Evolutionary conservation across 805 yeast genomes (phyloP), one percentile per base, ranked within the genome.

Genomic region (Phaffomyces antillensis): DNA sequence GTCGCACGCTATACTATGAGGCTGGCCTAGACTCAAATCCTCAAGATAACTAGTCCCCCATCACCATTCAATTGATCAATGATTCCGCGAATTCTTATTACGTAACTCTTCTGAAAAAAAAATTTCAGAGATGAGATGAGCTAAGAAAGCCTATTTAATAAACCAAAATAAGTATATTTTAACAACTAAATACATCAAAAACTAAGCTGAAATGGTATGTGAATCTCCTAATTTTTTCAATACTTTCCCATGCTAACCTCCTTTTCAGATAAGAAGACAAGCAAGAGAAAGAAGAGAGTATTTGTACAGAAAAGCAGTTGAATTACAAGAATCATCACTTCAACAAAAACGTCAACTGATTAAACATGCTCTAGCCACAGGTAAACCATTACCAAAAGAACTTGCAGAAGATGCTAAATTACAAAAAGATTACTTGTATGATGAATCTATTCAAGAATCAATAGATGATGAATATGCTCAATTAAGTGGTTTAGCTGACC

Each of bases 211-310:
- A 16, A 40, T 40, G 42, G 42, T 40, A 25, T 4, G 42, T 37
- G 30, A 16, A 15, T 20, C n/a, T 8, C 2, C 4, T 10, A 12
- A 34, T 11, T 10, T 2, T 9, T 5, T 12, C 13, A 9, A 9
- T 9, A 12, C 4, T 17, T 9, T 5, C 9, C 9, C 11, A 34
- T 40, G 36, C 43, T 41, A 41, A 43, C 37, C 13, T 16, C 3
- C 16, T 11, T 12, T 12, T 12, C 28, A 40, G 63, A 54, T 59
- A 43, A 79, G 99, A 66, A 79, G 88, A 71, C 96, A 91, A 60
- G 97, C 98, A 8, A 81, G 99, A 68, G 97, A 93, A 64, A 78
- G 99, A 69, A 79, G 95, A 64, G 98, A 93, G 60, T 93, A 90
- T 58, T 71, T 93, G 25, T 93, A 86, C 69, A 76, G 88, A 42